Base-by-base conservation (phyloP, 371 early-diverging fungal species). In the Mortierella sp. region DNA sequence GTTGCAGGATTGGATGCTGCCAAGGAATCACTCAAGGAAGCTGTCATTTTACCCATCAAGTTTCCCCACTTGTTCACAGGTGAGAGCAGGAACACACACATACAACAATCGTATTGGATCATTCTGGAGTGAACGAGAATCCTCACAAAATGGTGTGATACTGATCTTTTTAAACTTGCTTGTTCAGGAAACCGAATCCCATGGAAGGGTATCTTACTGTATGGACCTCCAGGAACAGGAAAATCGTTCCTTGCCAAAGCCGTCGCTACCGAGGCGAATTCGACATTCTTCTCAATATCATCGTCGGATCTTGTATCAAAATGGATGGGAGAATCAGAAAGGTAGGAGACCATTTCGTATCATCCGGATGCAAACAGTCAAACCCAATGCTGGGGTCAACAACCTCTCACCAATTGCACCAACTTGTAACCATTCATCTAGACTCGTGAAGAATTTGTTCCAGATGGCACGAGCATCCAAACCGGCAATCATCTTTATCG, bases 191-290 rank as follows among this genome's bases (percentile, higher is more conserved):
- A 96, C 80, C 90, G 99, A 77, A 90, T 91, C 55, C 99, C 99
- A 31, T 98, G 99, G 94, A 83, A 92, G 58, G 99, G 99, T 19
- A 98, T 99, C 59, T 81, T 99, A 50, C 80, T 99, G 19, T 99
- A 98, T 80, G 99, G 99, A 6, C 98, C 98, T 27, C 99, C 99
- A 13, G 98, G 99, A 74, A 97, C 99, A 0, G 97, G 99, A 67
- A 98, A 99, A 85, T 94, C 98, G 13, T 95, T 94, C 65, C 86
- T 99, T 58, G 98, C 99, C 27, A 97, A 96, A 78, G 98, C 97
- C 0, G 95, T 98, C 8, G 98, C 98, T 1, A 96, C 96, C 2
- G 97, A 98, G 78, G 94, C 98, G 25, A 87, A 93, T 45, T 90
- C 97, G 2, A 96, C 97, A 14, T 98, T 98, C 79, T 96, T 97